phyloP scores from a whole-genome alignment of 2,329 filamentous ascomycete genomes.

The Fusarium sp. region DNA sequence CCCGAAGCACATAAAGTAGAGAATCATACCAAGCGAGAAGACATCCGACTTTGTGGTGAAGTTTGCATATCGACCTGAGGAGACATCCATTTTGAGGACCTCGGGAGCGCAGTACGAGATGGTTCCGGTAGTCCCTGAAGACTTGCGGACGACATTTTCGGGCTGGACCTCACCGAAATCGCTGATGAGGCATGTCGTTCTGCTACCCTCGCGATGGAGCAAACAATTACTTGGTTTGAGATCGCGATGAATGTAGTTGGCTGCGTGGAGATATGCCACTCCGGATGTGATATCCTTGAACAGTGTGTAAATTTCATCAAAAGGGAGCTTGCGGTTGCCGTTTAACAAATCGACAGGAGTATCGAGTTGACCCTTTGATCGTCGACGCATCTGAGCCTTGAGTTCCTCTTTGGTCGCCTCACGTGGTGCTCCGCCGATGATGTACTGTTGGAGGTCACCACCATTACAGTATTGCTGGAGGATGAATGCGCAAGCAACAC shows the following conservation, averaged over 20 bases:
- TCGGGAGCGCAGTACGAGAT: slow-evolving; percentile 98
- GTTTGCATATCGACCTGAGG: slow-evolving; percentile 81
- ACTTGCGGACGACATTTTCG: slow-evolving; percentile 82
- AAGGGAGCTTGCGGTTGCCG: slow-evolving; percentile 61
- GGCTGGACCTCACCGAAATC: slow-evolving; percentile 97
- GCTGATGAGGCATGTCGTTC: slow-evolving; percentile 86
- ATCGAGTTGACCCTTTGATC: slow-evolving; percentile 81
- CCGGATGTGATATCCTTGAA: slow-evolving; percentile 96
- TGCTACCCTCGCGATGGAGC: slow-evolving; percentile 78
- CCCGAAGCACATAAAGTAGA: slow-evolving; percentile 98
- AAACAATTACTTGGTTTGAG: slow-evolving; percentile 97
- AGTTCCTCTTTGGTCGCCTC: slow-evolving; percentile 82
- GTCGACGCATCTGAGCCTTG: slow-evolving; percentile 85
- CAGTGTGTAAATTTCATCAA: slow-evolving; percentile 96
- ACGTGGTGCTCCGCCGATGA: slow-evolving; percentile 74
- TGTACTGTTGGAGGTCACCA: slow-evolving; percentile 88
- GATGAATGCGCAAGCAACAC: slow-evolving; percentile 94
- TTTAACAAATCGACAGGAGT: slow-evolving; percentile 60
- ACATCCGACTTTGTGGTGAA: slow-evolving; percentile 98
- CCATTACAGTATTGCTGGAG: slow-evolving; percentile 97
- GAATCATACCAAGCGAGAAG: slow-evolving; percentile 98
- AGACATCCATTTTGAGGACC: slow-evolving; percentile 76
- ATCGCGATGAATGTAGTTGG: slow-evolving; percentile 95
- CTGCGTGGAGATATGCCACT: slow-evolving; percentile 85
- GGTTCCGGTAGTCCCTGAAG: slow-evolving; percentile 92